These are phyloP conservation scores for Irpex lacteus DNA, from an alignment of 1,284 basidiomycete genomes.

Conservation along the genomic window DNA sequence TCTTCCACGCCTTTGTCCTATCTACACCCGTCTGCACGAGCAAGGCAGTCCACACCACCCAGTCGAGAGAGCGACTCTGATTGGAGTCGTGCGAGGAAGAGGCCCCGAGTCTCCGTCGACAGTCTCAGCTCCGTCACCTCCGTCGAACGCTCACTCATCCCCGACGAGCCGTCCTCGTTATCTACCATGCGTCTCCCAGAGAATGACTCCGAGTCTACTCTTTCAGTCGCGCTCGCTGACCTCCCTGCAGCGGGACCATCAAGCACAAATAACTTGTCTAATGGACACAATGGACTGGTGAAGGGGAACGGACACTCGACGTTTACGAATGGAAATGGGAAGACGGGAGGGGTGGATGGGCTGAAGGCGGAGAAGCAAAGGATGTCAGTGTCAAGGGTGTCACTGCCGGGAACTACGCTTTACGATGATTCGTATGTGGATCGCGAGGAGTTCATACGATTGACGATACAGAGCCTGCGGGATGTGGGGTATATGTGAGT, in stretches of 20 bases:
- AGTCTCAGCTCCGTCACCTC: constrained; percentile 31
- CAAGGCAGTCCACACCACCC: constrained; percentile 16
- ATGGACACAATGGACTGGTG: constrained; percentile 42
- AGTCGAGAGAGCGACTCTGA: constrained; percentile 42
- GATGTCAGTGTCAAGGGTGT: constrained; percentile 51
- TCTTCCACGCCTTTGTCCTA: constrained; percentile 23
- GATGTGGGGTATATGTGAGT: constrained; percentile 94
- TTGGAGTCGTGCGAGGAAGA: constrained; percentile 58
- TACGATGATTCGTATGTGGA: constrained; percentile 78
- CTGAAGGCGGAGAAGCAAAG: constrained; percentile 48
- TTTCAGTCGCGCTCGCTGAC: constrained; percentile 46
- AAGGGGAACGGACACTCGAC: constrained; percentile 38
- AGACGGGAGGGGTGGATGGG: constrained; percentile 25
- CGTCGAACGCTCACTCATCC: constrained; percentile 29
- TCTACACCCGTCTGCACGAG: constrained; percentile 24
- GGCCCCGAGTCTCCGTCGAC: constrained; percentile 54
- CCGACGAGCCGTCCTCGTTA: constrained; percentile 24
- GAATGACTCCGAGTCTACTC: constrained; percentile 48
- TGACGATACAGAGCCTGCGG: constrained; percentile 87
- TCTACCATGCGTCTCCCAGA: constrained; percentile 54
- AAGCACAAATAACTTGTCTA: constrained; percentile 39
- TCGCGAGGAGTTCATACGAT: constrained; percentile 87
- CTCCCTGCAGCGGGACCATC: constrained; percentile 53
- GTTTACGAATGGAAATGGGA: constrained; percentile 29
- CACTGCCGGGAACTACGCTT: constrained; percentile 65